Base-by-base conservation (phyloP, 164 flowering plant genomes). In the Akebia trifoliata region DNA sequence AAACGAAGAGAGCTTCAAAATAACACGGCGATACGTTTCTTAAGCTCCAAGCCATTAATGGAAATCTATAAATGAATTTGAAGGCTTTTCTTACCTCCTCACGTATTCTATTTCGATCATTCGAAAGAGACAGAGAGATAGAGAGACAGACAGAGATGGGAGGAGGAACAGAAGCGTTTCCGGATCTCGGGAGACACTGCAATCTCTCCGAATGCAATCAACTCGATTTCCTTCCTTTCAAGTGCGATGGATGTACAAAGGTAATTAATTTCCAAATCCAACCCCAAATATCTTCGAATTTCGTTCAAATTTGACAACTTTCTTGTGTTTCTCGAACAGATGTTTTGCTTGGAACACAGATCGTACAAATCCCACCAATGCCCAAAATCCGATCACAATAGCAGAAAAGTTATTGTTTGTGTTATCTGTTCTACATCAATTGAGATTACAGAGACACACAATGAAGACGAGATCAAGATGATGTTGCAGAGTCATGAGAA, bases 181-280 rank as follows among this genome's bases (percentile, higher is more conserved):
- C 90, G 4, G 95, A 87, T 40, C 64, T 93, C 22, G 99, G 99
- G 21, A 54, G 50, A 32, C 95, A 93, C 54, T 90, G 99, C 81
- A 82, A 87, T 60, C 66, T 64, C 26, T 21, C 78, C 0, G 88
- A 80, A 51, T 93, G 97, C 72, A 56, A 77, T 54, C 97, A 81
- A 39, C 92, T 90, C 48, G 99, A 90, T 69, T 93, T 93, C 59
- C 88, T 93, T 10, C 98, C 95, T 0, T 93, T 93, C 65, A 72
- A 36, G 7, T 89, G 99, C 65, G 75, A 81, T 36, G 81, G 77
- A 25, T 90, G 94, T 55, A 65, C 22, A 1, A 71, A 78, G 90
- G 92, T 86, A 72, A 2, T 9, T 29, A 20, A 8, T 25, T 24
- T 9, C 24, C 15, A 28, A 34, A 4, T 28, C 26, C 26, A 7